These are phyloP conservation scores for Zizania latifolia DNA, from an alignment of 176 grass and related monocot genomes.

Conservation along the genomic window DNA sequence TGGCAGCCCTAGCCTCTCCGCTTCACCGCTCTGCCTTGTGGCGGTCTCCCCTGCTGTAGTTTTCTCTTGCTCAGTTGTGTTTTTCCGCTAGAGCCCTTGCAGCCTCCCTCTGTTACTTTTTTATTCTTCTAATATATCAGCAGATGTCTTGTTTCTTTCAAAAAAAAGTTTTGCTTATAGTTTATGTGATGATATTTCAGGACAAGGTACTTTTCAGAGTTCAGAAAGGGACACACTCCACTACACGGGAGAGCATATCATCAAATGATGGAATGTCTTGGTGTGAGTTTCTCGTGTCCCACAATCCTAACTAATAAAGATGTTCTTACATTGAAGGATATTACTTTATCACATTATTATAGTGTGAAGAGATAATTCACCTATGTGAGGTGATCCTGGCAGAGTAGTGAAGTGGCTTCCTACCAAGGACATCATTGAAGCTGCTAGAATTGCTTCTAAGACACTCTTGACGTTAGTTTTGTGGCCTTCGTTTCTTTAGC, in stretches of 20 bases:
- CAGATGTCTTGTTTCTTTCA: no score
- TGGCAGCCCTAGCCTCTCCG: no score
- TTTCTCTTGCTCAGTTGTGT: no score
- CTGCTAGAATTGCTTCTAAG: slow-evolving; percentile 75
- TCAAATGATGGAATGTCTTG: slow-evolving; percentile 99
- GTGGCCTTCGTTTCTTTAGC: not conserved
- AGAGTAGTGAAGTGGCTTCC: slow-evolving; percentile 62
- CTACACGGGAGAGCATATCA: slow-evolving; percentile 93
- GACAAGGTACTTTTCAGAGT: slow-evolving; percentile 97
- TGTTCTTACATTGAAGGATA: not conserved
- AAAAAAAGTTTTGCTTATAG: slow-evolving; percentile 25
- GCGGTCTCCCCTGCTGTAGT: no score
- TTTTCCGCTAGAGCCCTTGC: no score
- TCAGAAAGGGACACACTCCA: slow-evolving; percentile 87
- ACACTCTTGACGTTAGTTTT: slow-evolving; percentile 69
- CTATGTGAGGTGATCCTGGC: slow-evolving; percentile 72
- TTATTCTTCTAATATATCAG: no score
- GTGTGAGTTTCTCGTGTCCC: slow-evolving; percentile 47
- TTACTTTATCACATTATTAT: not conserved
- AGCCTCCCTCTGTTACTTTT: no score
- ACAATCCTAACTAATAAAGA: not conserved
- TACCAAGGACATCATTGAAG: slow-evolving; percentile 45
- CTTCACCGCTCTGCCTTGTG: no score
- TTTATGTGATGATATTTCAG: slow-evolving; percentile 41
- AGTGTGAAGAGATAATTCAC: slow-evolving; percentile 34